phyloP scores from a whole-genome alignment of 768 basidiomycete species.

The Dioszegia crocea region DNA sequence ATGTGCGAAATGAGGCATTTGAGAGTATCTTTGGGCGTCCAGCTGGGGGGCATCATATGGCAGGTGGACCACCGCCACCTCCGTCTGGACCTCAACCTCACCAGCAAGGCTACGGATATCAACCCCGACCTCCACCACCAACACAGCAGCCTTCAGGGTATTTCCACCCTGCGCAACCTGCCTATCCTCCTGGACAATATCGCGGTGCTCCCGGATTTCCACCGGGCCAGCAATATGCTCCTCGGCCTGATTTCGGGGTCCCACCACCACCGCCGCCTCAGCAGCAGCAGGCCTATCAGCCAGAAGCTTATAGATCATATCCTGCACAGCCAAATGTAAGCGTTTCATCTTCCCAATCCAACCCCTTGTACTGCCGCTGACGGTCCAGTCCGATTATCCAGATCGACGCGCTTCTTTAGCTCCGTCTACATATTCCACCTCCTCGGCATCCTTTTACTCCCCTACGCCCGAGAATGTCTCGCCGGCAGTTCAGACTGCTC shows the following conservation, averaged over 20 bases:
- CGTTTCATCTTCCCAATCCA: background rate
- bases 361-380: background rate
- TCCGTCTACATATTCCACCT: slow-evolving; percentile 34
- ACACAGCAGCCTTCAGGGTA: slow-evolving; percentile 9
- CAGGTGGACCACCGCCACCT: slow-evolving; percentile 1
- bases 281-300: slow-evolving; percentile 7
- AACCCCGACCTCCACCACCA: slow-evolving; percentile 11
- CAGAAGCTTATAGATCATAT: slow-evolving; percentile 2
- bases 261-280: slow-evolving; percentile 3
- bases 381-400: background rate
- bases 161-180: slow-evolving; percentile 39
- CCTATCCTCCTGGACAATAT: slow-evolving; percentile 34
- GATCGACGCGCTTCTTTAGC: slow-evolving; percentile 38
- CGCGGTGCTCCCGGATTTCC: background rate
- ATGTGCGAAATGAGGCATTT: slow-evolving; percentile 44
- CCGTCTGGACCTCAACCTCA: slow-evolving; percentile 4
- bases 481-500: slow-evolving; percentile 17
- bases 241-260: slow-evolving; percentile 13
- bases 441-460: slow-evolving; percentile 33
- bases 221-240: background rate
- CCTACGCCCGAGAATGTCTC: slow-evolving; percentile 29
- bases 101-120: background rate
- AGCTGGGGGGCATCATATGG: slow-evolving; percentile 43
- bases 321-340: background rate
- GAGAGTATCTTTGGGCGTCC: slow-evolving; percentile 49